phyloP scores from a whole-genome alignment of 2,329 filamentous ascomycete species.

The Aspergillus brasiliensis region DNA sequence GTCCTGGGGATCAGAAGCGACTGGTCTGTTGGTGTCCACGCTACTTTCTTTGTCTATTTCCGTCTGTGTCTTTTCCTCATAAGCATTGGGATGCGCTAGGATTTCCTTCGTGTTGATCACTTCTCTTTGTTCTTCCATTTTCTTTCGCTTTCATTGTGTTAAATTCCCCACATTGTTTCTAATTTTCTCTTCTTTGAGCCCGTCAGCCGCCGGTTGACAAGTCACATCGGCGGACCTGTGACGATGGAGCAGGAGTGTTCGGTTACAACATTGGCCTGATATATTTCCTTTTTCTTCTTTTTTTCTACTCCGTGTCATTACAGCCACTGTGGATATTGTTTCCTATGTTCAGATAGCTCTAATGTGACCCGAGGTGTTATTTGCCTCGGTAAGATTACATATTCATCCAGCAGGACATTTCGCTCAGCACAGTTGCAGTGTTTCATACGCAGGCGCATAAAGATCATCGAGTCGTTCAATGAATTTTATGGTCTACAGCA shows the following conservation, averaged over 20 bases:
- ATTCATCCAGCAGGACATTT: too few relatives aligned
- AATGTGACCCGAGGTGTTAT: not conserved
- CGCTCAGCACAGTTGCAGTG: too few relatives aligned
- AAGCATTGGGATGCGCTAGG: conserved; percentile 28
- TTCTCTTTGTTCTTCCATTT: conserved; percentile 18
- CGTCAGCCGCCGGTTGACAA: not conserved
- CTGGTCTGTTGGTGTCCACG: conserved; percentile 8
- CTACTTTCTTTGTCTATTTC: conserved; percentile 11
- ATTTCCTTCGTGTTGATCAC: conserved; percentile 19
- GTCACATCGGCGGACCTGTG: not conserved
- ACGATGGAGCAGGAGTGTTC: conserved; percentile 5
- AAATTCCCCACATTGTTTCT: conserved; percentile 18
- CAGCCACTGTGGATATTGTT: not conserved
- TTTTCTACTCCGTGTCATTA: not conserved
- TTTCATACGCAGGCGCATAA: too few relatives aligned
- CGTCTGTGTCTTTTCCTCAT: conserved; percentile 15
- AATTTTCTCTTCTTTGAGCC: conserved; percentile 10
- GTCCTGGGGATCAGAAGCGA: conserved; percentile 7
- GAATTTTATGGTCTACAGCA: too few relatives aligned
- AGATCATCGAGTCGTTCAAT: too few relatives aligned
- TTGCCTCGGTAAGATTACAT: not conserved
- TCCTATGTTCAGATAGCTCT: conserved; percentile 7
- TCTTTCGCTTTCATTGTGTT: conserved; percentile 14
- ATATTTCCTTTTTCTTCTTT: not conserved
- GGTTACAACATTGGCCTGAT: conserved; percentile 2